phyloP scores from a whole-genome alignment of 257 asterid species.

The Jacaranda copaia region DNA sequence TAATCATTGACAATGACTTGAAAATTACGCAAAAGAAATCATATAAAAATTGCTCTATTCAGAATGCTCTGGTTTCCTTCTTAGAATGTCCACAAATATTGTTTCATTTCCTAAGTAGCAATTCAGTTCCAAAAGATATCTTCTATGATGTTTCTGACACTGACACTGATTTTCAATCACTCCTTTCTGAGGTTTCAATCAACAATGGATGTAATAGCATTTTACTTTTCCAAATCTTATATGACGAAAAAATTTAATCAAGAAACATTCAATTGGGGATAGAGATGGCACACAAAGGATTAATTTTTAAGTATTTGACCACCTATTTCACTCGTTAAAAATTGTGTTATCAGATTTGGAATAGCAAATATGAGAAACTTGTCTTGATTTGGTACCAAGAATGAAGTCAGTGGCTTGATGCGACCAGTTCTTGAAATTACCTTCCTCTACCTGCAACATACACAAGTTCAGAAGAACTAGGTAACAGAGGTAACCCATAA shows the following conservation, averaged over 20 bases:
- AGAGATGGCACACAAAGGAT: background rate
- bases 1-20: constrained; percentile 29
- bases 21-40: background rate
- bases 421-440: constrained; percentile 76
- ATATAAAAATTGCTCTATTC: background rate
- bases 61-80: constrained; percentile 9
- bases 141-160: constrained; percentile 11
- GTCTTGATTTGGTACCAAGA: constrained; percentile 60
- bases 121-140: constrained; percentile 1
- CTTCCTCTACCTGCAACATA: constrained; percentile 62
- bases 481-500: constrained; percentile 9
- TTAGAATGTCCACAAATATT: background rate
- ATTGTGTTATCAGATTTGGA: constrained; percentile 3
- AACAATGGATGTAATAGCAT: background rate
- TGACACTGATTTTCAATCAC: background rate
- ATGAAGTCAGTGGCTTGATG: constrained; percentile 94
- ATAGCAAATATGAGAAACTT: constrained; percentile 11
- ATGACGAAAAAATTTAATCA: background rate
- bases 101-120: constrained; percentile 9
- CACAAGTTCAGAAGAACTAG: constrained; percentile 26
- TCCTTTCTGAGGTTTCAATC: background rate
- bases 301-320: constrained; percentile 9
- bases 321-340: constrained; percentile 19
- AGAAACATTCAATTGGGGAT: background rate
- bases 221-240: constrained; percentile 11